phyloP scores from a whole-genome alignment of 441 rosid genomes.

The Syzygium syzygioides region DNA sequence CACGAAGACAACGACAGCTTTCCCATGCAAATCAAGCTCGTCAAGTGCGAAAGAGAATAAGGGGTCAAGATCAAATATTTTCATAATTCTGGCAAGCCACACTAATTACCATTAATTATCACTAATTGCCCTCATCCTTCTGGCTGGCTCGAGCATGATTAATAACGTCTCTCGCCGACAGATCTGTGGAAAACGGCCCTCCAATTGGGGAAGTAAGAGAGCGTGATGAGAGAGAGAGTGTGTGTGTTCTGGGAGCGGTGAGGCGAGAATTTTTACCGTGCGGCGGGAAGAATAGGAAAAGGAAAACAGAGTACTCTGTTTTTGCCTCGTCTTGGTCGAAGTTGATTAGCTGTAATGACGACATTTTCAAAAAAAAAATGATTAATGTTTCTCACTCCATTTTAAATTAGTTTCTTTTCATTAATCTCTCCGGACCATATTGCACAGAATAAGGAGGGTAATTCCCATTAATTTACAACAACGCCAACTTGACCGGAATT shows the following conservation, averaged over 20 bases:
- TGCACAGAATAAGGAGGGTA: not conserved
- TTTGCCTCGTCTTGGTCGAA: not conserved
- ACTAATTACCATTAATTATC: constrained; percentile 12
- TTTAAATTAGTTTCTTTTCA: too few relatives aligned
- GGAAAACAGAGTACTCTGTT: not conserved
- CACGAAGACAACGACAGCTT: not conserved
- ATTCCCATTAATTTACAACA: not conserved
- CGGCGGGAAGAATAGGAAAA: not conserved
- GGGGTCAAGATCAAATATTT: not conserved
- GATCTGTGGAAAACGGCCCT: constrained; percentile 29
- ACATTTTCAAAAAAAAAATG: not conserved
- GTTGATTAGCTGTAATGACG: not conserved
- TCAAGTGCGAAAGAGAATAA: constrained; percentile 9
- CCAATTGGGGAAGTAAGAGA: not conserved
- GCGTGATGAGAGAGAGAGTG: not conserved
- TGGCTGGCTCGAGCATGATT: constrained; percentile 20
- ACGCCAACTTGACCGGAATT: not conserved
- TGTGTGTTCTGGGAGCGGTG: not conserved
- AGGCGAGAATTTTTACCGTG: not conserved
- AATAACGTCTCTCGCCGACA: constrained; percentile 71
- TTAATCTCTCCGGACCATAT: too few relatives aligned
- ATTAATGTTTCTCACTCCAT: not conserved
- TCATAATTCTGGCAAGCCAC: not conserved
- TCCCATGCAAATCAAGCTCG: constrained; percentile 9
- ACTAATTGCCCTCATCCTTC: not conserved